phyloP scores from a whole-genome alignment of 306 rosid genomes.

The Morella rubra region DNA sequence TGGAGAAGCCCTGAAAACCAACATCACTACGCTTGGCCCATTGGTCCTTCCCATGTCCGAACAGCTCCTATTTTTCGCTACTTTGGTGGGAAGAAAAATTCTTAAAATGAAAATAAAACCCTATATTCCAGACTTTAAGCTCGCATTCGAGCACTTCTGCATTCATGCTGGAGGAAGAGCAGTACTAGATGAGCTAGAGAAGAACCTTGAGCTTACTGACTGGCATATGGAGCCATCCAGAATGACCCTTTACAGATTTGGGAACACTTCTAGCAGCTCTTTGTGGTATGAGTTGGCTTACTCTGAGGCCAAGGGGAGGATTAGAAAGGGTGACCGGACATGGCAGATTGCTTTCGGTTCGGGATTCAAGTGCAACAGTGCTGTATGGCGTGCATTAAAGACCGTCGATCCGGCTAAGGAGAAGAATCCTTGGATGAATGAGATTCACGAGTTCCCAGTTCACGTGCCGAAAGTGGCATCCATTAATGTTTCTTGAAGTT shows the following conservation, averaged over 20 bases:
- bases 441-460: constrained; percentile 80
- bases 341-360: constrained; percentile 99
- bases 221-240: constrained; percentile 97
- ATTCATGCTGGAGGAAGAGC: constrained; percentile 89
- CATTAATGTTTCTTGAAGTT: constrained; percentile 29
- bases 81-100: constrained; percentile 56
- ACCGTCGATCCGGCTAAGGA: constrained; percentile 62
- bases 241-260: constrained; percentile 78
- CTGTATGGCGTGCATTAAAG: constrained; percentile 76
- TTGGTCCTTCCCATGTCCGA: constrained; percentile 90
- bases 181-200: constrained; percentile 76
- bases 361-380: constrained; percentile 93
- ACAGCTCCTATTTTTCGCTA: constrained; percentile 61
- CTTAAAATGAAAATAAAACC: constrained; percentile 71
- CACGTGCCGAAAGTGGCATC: constrained; percentile 58
- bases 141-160: constrained; percentile 89
- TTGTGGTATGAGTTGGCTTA: constrained; percentile 92
- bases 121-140: constrained; percentile 78
- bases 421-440: constrained; percentile 82
- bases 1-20: constrained; percentile 81
- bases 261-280: constrained; percentile 89
- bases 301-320: constrained; percentile 77
- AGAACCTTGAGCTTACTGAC: constrained; percentile 64
- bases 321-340: constrained; percentile 63
- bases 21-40: constrained; percentile 86